Conservation (phyloP, 257 asterid species). For the Capsicum pubescens region DNA sequence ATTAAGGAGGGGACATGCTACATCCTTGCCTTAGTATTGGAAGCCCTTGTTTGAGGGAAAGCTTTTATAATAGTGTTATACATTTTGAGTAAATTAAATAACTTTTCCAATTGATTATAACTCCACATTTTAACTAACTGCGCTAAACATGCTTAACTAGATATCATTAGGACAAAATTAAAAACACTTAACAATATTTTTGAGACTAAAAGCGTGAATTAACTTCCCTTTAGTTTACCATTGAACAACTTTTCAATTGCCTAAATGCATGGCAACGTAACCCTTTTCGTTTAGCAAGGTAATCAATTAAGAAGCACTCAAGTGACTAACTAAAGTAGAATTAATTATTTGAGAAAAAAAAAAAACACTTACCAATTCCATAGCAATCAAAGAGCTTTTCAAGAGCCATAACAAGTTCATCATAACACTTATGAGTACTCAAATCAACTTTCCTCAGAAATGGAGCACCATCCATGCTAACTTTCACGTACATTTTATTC, state of each 20-base stretch:
- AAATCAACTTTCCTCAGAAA: slow-evolving; percentile 78
- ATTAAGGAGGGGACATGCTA: neutral
- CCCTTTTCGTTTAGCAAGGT: neutral
- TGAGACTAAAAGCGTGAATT: neutral
- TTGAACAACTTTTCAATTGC: neutral
- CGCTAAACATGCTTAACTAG: neutral
- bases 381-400: slow-evolving; percentile 63
- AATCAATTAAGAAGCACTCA: neutral
- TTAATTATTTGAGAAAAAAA: neutral
- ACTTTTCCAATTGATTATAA: neutral
- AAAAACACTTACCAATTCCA: slow-evolving; percentile 53
- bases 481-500: slow-evolving; percentile 68
- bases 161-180: neutral
- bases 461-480: slow-evolving; percentile 92
- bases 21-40: no score
- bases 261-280: neutral
- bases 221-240: neutral
- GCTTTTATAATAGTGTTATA: no score
- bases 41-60: no score
- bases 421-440: slow-evolving; percentile 51
- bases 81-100: no score
- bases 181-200: neutral
- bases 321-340: no score
- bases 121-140: neutral
- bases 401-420: slow-evolving; percentile 62